These are phyloP conservation scores for Diaporthe eres DNA, from an alignment of 2,329 filamentous ascomycete genomes.

Conservation along the genomic window DNA sequence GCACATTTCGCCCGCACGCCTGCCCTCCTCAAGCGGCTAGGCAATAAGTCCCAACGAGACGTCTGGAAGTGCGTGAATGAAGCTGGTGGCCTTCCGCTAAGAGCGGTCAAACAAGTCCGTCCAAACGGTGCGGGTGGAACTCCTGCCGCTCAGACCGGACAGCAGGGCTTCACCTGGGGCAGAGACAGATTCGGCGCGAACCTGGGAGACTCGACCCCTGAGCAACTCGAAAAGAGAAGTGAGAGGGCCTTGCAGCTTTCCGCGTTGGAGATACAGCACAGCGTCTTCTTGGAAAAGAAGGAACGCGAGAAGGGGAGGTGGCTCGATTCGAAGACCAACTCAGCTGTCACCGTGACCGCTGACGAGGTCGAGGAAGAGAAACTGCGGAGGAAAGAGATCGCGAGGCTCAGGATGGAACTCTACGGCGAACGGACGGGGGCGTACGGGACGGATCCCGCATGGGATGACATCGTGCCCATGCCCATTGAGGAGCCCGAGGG, in stretches of 20 bases:
- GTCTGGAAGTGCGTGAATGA: slow-evolving; percentile 71
- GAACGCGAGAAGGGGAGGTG: slow-evolving; percentile 46
- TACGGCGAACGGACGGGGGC: slow-evolving; percentile 64
- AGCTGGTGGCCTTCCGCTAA: slow-evolving; percentile 61
- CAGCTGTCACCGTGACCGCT: slow-evolving; percentile 48
- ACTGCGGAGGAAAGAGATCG: slow-evolving; percentile 64
- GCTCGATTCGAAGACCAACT: slow-evolving; percentile 43
- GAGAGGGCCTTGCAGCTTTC: slow-evolving; percentile 59
- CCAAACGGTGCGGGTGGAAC: slow-evolving; percentile 41
- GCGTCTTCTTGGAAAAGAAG: slow-evolving; percentile 59
- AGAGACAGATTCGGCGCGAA: slow-evolving; percentile 64
- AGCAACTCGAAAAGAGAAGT: slow-evolving; percentile 60
- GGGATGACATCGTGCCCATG: slow-evolving; percentile 88
- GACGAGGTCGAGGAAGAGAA: slow-evolving; percentile 63
- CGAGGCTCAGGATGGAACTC: slow-evolving; percentile 63
- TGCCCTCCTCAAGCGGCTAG: slow-evolving; percentile 49
- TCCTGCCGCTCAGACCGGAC: background rate
- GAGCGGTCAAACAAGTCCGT: slow-evolving; percentile 51
- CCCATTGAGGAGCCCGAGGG: slow-evolving; percentile 86
- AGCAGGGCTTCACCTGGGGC: slow-evolving; percentile 58
- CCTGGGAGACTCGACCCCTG: slow-evolving; percentile 62
- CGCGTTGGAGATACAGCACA: slow-evolving; percentile 59
- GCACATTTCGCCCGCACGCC: slow-evolving; percentile 60
- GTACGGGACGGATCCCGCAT: slow-evolving; percentile 79
- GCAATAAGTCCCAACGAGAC: slow-evolving; percentile 67